Evolutionary conservation across 2,329 filamentous ascomycete genomes (phyloP).

Genomic region (Ophiostoma piceae): DNA sequence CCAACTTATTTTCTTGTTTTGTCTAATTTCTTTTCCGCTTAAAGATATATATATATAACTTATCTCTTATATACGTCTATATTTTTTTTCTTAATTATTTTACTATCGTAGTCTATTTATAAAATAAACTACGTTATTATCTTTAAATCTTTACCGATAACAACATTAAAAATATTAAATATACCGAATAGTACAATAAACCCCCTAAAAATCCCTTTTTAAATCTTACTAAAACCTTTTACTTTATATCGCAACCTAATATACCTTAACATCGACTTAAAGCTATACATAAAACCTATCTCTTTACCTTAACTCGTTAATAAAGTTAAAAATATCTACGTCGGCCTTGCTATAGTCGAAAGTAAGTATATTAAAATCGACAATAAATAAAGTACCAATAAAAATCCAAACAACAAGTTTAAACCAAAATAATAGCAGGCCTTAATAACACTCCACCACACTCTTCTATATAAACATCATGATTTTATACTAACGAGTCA

Average conservation of each 20-base stretch:
- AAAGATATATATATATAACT: too few relatives aligned
- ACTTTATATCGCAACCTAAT: neutral
- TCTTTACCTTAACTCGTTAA: constrained; percentile 72
- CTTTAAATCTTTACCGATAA: too few relatives aligned
- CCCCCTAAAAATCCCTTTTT: neutral
- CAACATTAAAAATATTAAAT: too few relatives aligned
- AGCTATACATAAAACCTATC: constrained; percentile 63
- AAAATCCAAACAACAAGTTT: constrained; percentile 41
- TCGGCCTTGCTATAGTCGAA: constrained; percentile 79
- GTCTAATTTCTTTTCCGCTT: too few relatives aligned
- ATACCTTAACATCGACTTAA: constrained; percentile 31
- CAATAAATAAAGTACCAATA: constrained; percentile 47
- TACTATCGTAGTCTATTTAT: too few relatives aligned
- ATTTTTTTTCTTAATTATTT: too few relatives aligned
- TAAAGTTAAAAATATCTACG: constrained; percentile 80
- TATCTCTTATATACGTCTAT: too few relatives aligned
- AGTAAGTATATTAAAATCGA: constrained; percentile 82
- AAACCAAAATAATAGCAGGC: constrained; percentile 75
- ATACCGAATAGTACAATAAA: too few relatives aligned
- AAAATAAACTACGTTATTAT: too few relatives aligned
- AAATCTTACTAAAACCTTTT: neutral
- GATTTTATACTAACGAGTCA: constrained; percentile 84
- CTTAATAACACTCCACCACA: constrained; percentile 74
- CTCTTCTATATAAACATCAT: constrained; percentile 73
- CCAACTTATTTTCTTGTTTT: too few relatives aligned